Evolutionary conservation across 2,329 filamentous ascomycete species (phyloP).

Genomic region (Diaporthe humulicola): DNA sequence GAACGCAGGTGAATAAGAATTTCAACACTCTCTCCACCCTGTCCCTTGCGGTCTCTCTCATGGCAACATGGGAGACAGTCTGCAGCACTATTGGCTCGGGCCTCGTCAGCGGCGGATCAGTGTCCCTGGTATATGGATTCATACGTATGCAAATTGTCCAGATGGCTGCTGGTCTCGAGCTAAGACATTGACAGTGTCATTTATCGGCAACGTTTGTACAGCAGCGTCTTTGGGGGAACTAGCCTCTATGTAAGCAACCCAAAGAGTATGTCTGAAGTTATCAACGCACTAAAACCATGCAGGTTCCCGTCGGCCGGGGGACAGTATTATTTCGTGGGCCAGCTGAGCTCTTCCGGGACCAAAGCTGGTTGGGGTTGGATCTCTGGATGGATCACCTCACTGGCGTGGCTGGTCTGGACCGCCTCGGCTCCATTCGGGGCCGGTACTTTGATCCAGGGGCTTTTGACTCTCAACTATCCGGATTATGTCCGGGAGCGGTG

Average conservation of each 20-base stretch:
- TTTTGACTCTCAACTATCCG: not conserved
- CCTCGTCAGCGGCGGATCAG: not conserved
- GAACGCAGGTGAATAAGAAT: not conserved
- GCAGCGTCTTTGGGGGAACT: not conserved
- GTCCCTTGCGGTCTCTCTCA: not conserved
- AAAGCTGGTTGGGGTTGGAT: not conserved
- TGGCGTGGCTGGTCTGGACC: not conserved
- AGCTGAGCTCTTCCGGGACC: not conserved
- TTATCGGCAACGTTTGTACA: not conserved
- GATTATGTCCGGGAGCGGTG: not conserved
- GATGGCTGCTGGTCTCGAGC: no score
- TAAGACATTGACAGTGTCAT: not conserved
- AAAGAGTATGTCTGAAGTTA: not conserved
- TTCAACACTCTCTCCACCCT: not conserved
- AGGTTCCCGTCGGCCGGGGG: not conserved
- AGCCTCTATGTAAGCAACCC: not conserved
- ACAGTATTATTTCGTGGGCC: not conserved
- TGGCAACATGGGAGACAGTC: conserved; percentile 2
- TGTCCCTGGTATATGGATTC: not conserved
- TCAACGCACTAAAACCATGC: not conserved
- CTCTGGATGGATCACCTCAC: not conserved
- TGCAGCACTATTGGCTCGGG: conserved; percentile 4
- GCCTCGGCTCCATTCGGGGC: not conserved
- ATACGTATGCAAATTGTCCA: not conserved
- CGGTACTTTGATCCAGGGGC: not conserved